These are phyloP conservation scores for Jaltomata sinuosa DNA, from an alignment of 257 asterid species.

Conservation along the genomic window DNA sequence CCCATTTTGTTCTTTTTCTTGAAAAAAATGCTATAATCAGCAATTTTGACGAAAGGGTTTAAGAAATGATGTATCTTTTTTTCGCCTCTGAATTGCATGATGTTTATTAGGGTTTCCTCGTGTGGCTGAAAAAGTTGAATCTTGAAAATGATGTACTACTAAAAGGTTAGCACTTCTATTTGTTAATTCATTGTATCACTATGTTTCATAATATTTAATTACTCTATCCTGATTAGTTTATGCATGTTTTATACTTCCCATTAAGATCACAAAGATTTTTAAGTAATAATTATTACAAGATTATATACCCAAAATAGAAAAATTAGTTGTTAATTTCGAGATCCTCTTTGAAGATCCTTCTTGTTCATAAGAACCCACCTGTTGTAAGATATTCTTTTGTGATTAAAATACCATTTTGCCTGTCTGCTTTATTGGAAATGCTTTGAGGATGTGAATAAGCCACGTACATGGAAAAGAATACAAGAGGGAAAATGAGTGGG, in stretches of 20 bases:
- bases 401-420: constrained; percentile 1
- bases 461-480: constrained; percentile 23
- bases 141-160: neutral
- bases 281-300: neutral
- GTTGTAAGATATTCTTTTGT: constrained; percentile 9
- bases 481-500: neutral
- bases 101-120: neutral
- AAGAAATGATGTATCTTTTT: neutral
- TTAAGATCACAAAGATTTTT: constrained; percentile 2
- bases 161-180: neutral
- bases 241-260: neutral
- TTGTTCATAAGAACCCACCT: neutral
- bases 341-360: constrained; percentile 5
- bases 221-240: neutral
- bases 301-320: neutral
- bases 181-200: neutral
- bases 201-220: neutral
- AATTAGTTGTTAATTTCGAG: neutral
- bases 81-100: neutral
- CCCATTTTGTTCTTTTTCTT: neutral
- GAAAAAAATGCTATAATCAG: too few species aligned
- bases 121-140: neutral
- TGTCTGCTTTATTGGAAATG: constrained; percentile 2
- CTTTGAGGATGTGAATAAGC: constrained; percentile 39
- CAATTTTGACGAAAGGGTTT: too few species aligned